A percentile compares a stretch with the other conserved stretches of the same genome.
Conservation (phyloP, 2,329 filamentous ascomycete genomes). For the Microdochium paspali region DNA sequence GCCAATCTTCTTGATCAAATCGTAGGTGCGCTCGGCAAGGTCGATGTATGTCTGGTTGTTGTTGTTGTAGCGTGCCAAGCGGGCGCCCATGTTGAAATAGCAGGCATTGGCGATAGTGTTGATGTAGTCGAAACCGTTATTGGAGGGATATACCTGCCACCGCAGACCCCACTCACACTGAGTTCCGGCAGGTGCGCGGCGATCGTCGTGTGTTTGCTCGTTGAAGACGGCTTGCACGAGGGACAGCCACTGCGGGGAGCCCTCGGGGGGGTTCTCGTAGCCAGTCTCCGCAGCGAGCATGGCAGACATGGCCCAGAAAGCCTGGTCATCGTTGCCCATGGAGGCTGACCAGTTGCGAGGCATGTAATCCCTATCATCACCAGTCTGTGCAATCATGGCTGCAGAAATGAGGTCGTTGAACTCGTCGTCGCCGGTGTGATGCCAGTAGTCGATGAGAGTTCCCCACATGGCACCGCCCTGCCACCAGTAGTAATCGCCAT, state of each 20-base stretch:
- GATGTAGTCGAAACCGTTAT: constrained; percentile 63
- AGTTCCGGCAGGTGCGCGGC: constrained; percentile 42
- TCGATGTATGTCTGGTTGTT: constrained; percentile 53
- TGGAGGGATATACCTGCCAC: constrained; percentile 71
- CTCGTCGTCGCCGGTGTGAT: constrained; percentile 52
- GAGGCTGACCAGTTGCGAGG: constrained; percentile 48
- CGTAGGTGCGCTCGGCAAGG: constrained; percentile 51
- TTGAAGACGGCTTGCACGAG: constrained; percentile 64
- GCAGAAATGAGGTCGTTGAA: constrained; percentile 51
- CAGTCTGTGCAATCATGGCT: constrained; percentile 49
- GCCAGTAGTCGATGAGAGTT: constrained; percentile 61
- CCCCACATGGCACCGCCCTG: constrained; percentile 62
- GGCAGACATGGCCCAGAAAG: constrained; percentile 60
- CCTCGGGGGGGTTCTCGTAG: constrained; percentile 47
- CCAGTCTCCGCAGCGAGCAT: constrained; percentile 58
- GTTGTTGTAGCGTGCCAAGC: constrained; percentile 61
- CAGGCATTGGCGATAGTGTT: constrained; percentile 48
- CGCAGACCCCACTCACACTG: constrained; percentile 60
- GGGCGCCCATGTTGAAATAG: constrained; percentile 57
- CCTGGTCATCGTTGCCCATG: constrained; percentile 62
- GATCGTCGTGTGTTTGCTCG: constrained; percentile 46
- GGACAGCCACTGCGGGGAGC: constrained; percentile 50
- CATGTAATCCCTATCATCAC: constrained; percentile 47
- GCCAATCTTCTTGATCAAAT: constrained; percentile 46
- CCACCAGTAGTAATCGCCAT: constrained; percentile 65